Conservation (phyloP, 495 filamentous ascomycete genomes). For the Penicillium pulvis region DNA sequence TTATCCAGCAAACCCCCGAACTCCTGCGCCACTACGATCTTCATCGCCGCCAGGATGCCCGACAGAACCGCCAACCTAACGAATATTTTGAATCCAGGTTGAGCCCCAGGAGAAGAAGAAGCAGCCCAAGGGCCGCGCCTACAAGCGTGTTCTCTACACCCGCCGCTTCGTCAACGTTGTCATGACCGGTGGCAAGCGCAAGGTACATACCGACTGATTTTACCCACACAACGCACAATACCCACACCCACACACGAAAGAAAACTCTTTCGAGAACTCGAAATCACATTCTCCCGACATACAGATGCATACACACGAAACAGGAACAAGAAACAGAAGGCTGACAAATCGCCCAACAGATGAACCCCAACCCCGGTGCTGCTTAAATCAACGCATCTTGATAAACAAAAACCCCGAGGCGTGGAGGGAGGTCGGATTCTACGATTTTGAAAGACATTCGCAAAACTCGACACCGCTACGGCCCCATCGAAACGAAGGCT, state of each 20-base stretch:
- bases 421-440: slow-evolving; percentile 28
- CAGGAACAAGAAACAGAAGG: slow-evolving; percentile 11
- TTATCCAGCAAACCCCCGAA: slow-evolving; percentile 15
- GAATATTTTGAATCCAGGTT: slow-evolving; percentile 34
- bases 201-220: slow-evolving; percentile 60
- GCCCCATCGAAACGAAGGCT: slow-evolving; percentile 33
- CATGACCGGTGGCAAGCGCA: slow-evolving; percentile 98
- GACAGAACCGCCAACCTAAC: slow-evolving; percentile 26
- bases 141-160: slow-evolving; percentile 97
- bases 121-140: slow-evolving; percentile 93
- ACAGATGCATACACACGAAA: slow-evolving; percentile 6
- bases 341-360: slow-evolving; percentile 31
- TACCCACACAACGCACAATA: slow-evolving; percentile 9
- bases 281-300: neutral
- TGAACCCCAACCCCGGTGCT: slow-evolving; percentile 46
- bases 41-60: slow-evolving; percentile 8
- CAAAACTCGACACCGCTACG: slow-evolving; percentile 26
- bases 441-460: slow-evolving; percentile 33
- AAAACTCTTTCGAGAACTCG: neutral
- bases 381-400: slow-evolving; percentile 27
- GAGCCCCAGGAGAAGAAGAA: slow-evolving; percentile 51
- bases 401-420: slow-evolving; percentile 31
- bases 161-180: slow-evolving; percentile 99
- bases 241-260: slow-evolving; percentile 9
- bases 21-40: slow-evolving; percentile 17